Percentiles rank a stretch among this genome's conserved stretches.
phyloP scores from a whole-genome alignment of 345 rosid genomes.

The Cardamine resedifolia region DNA sequence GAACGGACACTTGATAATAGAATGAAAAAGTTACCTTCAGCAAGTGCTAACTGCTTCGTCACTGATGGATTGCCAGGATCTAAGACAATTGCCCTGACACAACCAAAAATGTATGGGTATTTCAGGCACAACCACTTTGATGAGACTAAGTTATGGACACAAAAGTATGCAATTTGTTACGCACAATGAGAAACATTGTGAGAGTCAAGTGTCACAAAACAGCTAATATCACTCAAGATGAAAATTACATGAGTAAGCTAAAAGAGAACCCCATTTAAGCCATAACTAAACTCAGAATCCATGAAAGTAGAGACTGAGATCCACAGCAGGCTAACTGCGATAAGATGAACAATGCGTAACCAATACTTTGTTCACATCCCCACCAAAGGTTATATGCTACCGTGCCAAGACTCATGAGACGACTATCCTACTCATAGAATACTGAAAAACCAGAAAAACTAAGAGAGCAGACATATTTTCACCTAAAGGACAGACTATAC shows the following conservation, averaged over 20 bases:
- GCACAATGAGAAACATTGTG: constrained; percentile 12
- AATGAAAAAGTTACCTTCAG: constrained; percentile 61
- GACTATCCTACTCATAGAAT: constrained; percentile 26
- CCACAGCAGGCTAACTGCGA: constrained; percentile 13
- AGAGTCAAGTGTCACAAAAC: constrained; percentile 3
- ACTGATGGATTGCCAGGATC: constrained; percentile 80
- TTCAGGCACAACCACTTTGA: constrained; percentile 23
- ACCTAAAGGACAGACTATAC: constrained; percentile 23
- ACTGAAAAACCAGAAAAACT: constrained; percentile 15
- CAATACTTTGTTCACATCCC: constrained; percentile 18
- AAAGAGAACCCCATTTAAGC: constrained; percentile 2
- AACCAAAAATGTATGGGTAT: constrained; percentile 7
- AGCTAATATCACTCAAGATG: constrained; percentile 4
- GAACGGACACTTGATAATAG: background rate
- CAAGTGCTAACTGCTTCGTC: constrained; percentile 75
- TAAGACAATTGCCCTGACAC: constrained; percentile 81
- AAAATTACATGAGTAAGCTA: constrained; percentile 7
- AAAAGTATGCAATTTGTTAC: constrained; percentile 10
- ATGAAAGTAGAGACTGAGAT: constrained; percentile 22
- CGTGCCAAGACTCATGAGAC: constrained; percentile 11
- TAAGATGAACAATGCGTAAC: constrained; percentile 18
- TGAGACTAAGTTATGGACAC: constrained; percentile 14
- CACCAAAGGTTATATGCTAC: constrained; percentile 11
- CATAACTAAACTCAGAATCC: constrained; percentile 12
- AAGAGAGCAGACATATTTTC: constrained; percentile 24